phyloP scores from a whole-genome alignment of 495 filamentous ascomycete species.

The Copromyces sp. region DNA sequence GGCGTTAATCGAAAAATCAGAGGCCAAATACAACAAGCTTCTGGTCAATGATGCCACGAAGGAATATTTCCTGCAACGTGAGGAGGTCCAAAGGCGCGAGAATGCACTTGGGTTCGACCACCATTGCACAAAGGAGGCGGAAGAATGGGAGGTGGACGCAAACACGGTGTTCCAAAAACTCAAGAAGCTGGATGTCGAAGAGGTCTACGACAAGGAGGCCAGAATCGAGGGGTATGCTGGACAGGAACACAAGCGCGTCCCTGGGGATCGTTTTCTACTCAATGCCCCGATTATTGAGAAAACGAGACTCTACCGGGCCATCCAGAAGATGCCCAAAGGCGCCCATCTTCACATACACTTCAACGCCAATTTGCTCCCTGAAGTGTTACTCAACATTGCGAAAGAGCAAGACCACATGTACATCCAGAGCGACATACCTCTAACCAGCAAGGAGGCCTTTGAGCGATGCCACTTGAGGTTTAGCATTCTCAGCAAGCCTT shows the following conservation, averaged over 20 bases:
- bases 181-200: slow-evolving; percentile 21
- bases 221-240: slow-evolving; percentile 17
- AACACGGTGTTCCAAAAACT: slow-evolving; percentile 23
- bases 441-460: slow-evolving; percentile 15
- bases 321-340: slow-evolving; percentile 40
- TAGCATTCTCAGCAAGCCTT: slow-evolving; percentile 23
- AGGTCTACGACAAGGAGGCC: slow-evolving; percentile 13
- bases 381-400: slow-evolving; percentile 39
- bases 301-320: slow-evolving; percentile 32
- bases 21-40: no score
- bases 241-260: slow-evolving; percentile 21
- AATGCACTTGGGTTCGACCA: slow-evolving; percentile 15
- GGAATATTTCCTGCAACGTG: background rate
- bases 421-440: slow-evolving; percentile 36
- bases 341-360: slow-evolving; percentile 48
- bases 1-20: no score
- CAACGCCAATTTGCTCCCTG: slow-evolving; percentile 42
- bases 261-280: slow-evolving; percentile 38
- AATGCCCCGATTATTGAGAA: slow-evolving; percentile 37
- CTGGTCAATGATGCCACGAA: background rate
- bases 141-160: slow-evolving; percentile 15
- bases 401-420: slow-evolving; percentile 42
- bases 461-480: slow-evolving; percentile 40
- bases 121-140: slow-evolving; percentile 9
- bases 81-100: slow-evolving; percentile 7